Base-by-base conservation (phyloP, 1,284 basidiomycete genomes). In the Irpex lacteus region DNA sequence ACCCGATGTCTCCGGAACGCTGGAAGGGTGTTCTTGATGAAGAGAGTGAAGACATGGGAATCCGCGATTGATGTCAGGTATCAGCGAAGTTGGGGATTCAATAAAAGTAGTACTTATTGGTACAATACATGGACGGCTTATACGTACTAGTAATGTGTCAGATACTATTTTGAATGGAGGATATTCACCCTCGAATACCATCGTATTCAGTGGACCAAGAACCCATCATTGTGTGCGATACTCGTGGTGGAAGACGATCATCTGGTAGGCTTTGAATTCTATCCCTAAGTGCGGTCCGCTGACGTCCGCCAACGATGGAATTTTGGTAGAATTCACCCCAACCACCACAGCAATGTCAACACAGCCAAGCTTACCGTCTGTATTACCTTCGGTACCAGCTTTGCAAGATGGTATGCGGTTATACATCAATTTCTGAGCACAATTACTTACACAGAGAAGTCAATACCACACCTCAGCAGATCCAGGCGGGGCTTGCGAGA, bases 401-500 rank as follows among this genome's bases (percentile, higher is more conserved):
- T 59, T 74, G 11, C 75, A 76, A 56, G 74, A 76, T 66, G 71
- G 75, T 75, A 58, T 26, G 72, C 59, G 8, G 5, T 11, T 9
- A 26, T 44, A 36, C 18, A 26, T 26, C 3, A 21, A 38, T 38
- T 5, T n/a, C 15, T 21, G 37, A 8, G 50, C 13, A 44, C 7
- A 32, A 8, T n/a, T 4, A n/a, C 37, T 19, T 5, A 9, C 60
- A 38, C 32, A 52, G 40, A 37, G 18, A 64, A 86, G 84, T 73
- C 9, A 71, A 73, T 2, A 84, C 84, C 11, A 84, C 85, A 2
- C 67, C 74, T n/a, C 77, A 84, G 52, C 78, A 86, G 67, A 70
- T 87, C 47, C 65, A 76, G 3, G 73, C 78, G 7, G 71, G 73
- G 15, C 73, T 83, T 8, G 85, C 80, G n/a, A 82, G 81, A 60